A percentile compares a stretch with the other conserved stretches of the same genome.
Evolutionary conservation across 306 rosid species (phyloP).

Genomic region (Glycyrrhiza uralensis): DNA sequence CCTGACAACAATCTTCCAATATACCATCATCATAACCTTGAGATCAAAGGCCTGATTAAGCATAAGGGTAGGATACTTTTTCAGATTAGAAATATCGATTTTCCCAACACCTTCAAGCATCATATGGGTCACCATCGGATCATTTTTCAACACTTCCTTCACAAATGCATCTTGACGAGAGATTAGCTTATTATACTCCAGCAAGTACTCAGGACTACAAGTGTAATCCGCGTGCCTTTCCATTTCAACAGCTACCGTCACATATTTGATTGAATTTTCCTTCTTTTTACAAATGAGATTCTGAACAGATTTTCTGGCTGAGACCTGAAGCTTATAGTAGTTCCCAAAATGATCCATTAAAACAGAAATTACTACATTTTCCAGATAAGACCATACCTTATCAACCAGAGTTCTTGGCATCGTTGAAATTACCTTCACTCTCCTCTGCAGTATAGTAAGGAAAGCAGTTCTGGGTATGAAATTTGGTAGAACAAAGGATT

Average conservation of each 20-base stretch:
- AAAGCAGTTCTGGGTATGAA: slow-evolving; percentile 46
- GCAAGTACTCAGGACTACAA: slow-evolving; percentile 22
- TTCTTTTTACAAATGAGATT: slow-evolving; percentile 27
- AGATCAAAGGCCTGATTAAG: slow-evolving; percentile 43
- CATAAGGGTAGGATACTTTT: neutral
- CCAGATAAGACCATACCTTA: slow-evolving; percentile 39
- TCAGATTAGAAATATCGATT: slow-evolving; percentile 14
- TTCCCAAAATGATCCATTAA: slow-evolving; percentile 9
- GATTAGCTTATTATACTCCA: slow-evolving; percentile 27
- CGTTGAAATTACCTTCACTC: slow-evolving; percentile 14
- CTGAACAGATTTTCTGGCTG: neutral
- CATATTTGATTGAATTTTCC: slow-evolving; percentile 7
- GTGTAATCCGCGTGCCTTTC: slow-evolving; percentile 46
- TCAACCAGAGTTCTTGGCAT: slow-evolving; percentile 30
- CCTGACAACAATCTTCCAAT: slow-evolving; percentile 48
- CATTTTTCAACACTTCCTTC: neutral
- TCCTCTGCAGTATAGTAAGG: slow-evolving; percentile 10
- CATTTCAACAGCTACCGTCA: slow-evolving; percentile 35
- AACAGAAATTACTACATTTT: slow-evolving; percentile 17
- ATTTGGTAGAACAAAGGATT: slow-evolving; percentile 42
- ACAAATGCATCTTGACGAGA: slow-evolving; percentile 19
- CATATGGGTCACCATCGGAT: neutral
- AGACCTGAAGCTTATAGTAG: slow-evolving; percentile 38
- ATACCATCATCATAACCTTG: slow-evolving; percentile 39
- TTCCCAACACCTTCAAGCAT: slow-evolving; percentile 32